A percentile compares a stretch with the other conserved stretches of the same genome.
Evolutionary conservation across 192 early-diverging fungal species (phyloP).

Genomic region (Rhizoclosmatium sp.): DNA sequence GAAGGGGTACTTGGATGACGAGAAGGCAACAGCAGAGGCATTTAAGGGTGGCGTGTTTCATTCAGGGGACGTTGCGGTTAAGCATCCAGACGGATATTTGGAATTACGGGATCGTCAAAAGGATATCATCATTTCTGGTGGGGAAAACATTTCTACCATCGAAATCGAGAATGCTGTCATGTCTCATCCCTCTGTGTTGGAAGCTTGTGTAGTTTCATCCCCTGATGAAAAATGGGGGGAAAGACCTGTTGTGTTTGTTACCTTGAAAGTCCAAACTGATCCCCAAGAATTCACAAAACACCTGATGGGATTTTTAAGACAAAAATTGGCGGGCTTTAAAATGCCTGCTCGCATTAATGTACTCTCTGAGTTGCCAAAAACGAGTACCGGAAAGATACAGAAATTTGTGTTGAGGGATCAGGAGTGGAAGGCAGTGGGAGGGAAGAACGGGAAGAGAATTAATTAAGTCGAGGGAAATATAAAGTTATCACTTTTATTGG

Average conservation of each 20-base stretch:
- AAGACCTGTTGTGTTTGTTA: conserved; percentile 62
- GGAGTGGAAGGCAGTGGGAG: conserved; percentile 51
- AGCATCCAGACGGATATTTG: conserved; percentile 65
- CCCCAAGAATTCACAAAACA: conserved; percentile 3
- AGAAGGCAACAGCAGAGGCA: conserved; percentile 63
- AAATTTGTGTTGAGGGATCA: conserved; percentile 62
- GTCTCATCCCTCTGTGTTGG: conserved; percentile 56
- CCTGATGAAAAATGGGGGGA: conserved; percentile 71
- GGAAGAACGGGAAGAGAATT: conserved; percentile 7
- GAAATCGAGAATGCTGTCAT: conserved; percentile 64
- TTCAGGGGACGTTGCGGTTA: conserved; percentile 68
- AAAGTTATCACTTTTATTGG: no score
- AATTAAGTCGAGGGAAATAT: background rate
- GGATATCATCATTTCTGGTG: conserved; percentile 69
- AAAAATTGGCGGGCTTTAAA: conserved; percentile 63
- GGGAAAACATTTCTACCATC: conserved; percentile 66
- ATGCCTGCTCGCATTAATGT: conserved; percentile 53
- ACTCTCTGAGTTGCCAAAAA: conserved; percentile 60
- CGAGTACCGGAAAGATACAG: conserved; percentile 60
- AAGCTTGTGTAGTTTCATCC: conserved; percentile 63
- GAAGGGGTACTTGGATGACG: conserved; percentile 64
- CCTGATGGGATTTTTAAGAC: conserved; percentile 51
- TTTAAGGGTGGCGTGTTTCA: conserved; percentile 65
- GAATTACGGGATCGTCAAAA: conserved; percentile 67
- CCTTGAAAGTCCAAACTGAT: conserved; percentile 41